A percentile compares a stretch with the other conserved stretches of the same genome.
phyloP scores from a whole-genome alignment of 169 alveolate genomes.

The Plasmodium relictum region DNA sequence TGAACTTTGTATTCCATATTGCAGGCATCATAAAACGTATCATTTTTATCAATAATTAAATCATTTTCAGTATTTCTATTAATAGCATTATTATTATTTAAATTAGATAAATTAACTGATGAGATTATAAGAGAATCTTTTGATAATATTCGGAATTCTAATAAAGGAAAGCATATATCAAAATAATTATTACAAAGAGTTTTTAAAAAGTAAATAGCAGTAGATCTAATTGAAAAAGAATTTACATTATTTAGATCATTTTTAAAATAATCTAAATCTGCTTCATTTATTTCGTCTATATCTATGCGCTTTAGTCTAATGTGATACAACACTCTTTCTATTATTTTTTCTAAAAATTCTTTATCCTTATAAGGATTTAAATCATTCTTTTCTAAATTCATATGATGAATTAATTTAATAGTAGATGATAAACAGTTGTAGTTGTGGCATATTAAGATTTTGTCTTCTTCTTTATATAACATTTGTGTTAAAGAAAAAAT shows the following conservation, averaged over 20 bases:
- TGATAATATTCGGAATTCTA: slow-evolving; percentile 21
- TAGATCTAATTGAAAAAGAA: slow-evolving; percentile 46
- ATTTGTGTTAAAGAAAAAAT: slow-evolving; percentile 32
- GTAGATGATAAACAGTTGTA: slow-evolving; percentile 64
- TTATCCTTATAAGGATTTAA: slow-evolving; percentile 54
- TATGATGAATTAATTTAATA: slow-evolving; percentile 51
- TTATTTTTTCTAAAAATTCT: slow-evolving; percentile 23
- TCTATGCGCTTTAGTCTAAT: slow-evolving; percentile 33
- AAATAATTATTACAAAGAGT: slow-evolving; percentile 49
- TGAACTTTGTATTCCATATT: slow-evolving; percentile 56
- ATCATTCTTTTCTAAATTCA: slow-evolving; percentile 32
- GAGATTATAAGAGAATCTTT: slow-evolving; percentile 2
- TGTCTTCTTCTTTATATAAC: slow-evolving; percentile 28
- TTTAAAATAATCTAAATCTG: slow-evolving; percentile 55
- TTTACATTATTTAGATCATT: slow-evolving; percentile 47
- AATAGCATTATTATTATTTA: not conserved
- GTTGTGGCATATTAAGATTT: slow-evolving; percentile 37
- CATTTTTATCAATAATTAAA: not conserved
- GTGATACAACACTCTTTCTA: slow-evolving; percentile 62
- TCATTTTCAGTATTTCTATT: not conserved
- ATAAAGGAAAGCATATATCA: slow-evolving; percentile 32
- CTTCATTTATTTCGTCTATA: slow-evolving; percentile 59
- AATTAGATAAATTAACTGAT: not conserved
- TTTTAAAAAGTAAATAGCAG: slow-evolving; percentile 46
- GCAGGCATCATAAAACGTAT: slow-evolving; percentile 51